phyloP scores from a whole-genome alignment of 257 asterid species.

The Solanum chaucha region DNA sequence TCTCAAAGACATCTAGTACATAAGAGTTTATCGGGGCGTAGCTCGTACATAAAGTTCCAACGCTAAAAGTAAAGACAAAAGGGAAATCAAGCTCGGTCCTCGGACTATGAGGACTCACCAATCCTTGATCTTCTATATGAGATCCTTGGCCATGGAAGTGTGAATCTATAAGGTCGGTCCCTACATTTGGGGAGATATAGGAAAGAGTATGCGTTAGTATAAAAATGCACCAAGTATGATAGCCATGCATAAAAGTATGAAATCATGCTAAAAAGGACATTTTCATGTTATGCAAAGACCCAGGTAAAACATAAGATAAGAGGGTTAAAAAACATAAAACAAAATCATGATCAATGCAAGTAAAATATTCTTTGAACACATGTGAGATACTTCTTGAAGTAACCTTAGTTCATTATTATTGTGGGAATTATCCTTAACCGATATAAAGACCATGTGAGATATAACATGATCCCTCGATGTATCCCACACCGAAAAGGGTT shows the following conservation, averaged over 20 bases:
- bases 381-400: not conserved
- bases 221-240: not conserved
- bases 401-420: not conserved
- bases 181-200: not conserved
- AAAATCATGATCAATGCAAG: not conserved
- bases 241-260: not conserved
- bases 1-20: too few species aligned
- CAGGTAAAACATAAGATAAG: not conserved
- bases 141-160: too few species aligned
- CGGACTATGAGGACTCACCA: too few species aligned
- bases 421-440: not conserved
- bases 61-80: too few species aligned
- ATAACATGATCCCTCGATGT: not conserved
- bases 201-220: not conserved
- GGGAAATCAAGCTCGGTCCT: too few species aligned
- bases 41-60: too few species aligned
- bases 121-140: too few species aligned
- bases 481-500: not conserved
- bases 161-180: not conserved
- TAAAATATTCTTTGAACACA: too few species aligned
- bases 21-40: too few species aligned
- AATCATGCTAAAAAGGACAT: not conserved
- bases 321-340: not conserved
- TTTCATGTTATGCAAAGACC: not conserved
- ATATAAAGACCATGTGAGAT: not conserved